Base-by-base conservation (phyloP, 306 rosid genomes). In the Nissolia schottii region DNA sequence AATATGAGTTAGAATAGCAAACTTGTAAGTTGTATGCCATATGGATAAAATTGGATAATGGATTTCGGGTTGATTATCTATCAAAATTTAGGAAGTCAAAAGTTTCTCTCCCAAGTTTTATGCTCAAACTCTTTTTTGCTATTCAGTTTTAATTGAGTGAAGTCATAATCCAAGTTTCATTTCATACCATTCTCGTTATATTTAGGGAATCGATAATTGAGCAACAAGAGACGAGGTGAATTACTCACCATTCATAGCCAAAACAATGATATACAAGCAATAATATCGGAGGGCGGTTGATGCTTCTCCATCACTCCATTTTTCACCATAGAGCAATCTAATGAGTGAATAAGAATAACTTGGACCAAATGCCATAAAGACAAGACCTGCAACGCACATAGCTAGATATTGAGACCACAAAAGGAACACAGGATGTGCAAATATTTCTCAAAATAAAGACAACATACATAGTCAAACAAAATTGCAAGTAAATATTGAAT, bases 271-370 rank as follows among this genome's bases (percentile, higher is more conserved):
- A 83, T 86, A 94, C 58, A 91, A 64, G 85, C 96, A 91, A 71
- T 89, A 91, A 74, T 84, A 94, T 68, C 78, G 86, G 69, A 94
- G 96, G 77, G 90, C 92, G 61, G 81, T 85, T 69, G 97, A 76
- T 57, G 98, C 97, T 84, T 94, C 98, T 61, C 97, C 96, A 56
- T 94, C 95, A 82, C 98, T 94, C 97, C 96, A 94, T 79, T 89
- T 89, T 80, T 61, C 83, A 22, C 98, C 98, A 62, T 91, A 94
- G 20, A 94, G 75, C 86, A 91, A 80, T 79, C 97, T 86, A 86
- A 94, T 79, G 73, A 94, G 96, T 2, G 97, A 89, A 82, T 94
- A 94, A 48, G 96, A 82, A 78, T 87, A 94, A 79, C 98, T 87
- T 15, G 96, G 97, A 61, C 98, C 98, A 82, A 94, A 94, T 58